Conservation (phyloP, 768 basidiomycete species). For the Dictyophora rubrovolvata region DNA sequence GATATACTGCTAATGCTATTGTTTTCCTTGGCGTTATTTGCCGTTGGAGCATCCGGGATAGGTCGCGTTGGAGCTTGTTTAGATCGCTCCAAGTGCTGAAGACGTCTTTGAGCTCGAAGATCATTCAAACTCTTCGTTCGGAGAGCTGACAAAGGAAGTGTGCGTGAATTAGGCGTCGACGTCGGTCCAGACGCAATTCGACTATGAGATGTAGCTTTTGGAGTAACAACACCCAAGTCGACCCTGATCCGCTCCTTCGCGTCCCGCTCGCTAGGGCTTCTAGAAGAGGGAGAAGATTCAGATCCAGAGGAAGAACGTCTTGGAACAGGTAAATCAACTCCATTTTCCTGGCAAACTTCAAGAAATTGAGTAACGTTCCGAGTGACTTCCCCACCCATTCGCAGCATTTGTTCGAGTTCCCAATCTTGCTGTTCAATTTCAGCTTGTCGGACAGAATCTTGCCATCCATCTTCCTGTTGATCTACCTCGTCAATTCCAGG, state of each 20-base stretch:
- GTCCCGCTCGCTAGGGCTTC: neutral
- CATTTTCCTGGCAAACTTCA: slow-evolving; percentile 22
- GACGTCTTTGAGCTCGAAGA: slow-evolving; percentile 3
- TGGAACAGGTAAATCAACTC: slow-evolving; percentile 20
- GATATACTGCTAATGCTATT: slow-evolving; percentile 51
- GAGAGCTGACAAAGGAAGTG: neutral
- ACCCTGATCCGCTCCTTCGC: neutral
- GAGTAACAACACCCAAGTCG: neutral
- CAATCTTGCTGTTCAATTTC: slow-evolving; percentile 36
- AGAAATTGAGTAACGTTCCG: slow-evolving; percentile 74
- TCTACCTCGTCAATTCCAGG: slow-evolving; percentile 12
- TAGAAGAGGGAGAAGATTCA: neutral
- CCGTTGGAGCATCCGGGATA: neutral
- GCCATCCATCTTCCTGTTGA: slow-evolving; percentile 40
- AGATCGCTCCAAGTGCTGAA: slow-evolving; percentile 3
- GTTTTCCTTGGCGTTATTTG: neutral
- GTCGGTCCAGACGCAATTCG: neutral
- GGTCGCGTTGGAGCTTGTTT: neutral
- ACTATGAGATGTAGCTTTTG: neutral
- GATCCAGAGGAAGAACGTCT: neutral
- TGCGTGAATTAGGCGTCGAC: neutral
- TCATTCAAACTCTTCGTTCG: slow-evolving; percentile 8
- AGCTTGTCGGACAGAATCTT: slow-evolving; percentile 34
- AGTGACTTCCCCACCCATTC: slow-evolving; percentile 71
- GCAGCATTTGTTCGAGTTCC: slow-evolving; percentile 71